Evolutionary conservation across 768 basidiomycete genomes (phyloP), one percentile per base, ranked within the genome.

Genomic region (Leucocoprinus leucothites): DNA sequence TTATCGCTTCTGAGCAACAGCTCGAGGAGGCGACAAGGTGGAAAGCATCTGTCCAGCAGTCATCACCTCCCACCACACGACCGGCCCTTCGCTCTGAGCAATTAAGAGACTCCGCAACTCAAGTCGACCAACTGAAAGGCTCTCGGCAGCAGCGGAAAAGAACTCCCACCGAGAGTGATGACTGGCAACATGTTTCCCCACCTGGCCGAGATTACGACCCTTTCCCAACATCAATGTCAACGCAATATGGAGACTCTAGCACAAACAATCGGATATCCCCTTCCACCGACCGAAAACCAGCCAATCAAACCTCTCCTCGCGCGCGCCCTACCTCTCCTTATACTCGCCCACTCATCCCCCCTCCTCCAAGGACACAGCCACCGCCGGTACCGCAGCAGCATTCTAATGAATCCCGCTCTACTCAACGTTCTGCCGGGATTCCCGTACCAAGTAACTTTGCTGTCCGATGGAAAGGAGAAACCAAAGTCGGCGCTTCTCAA

Each of bases 391-490:
- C 73, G 9, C 72, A 72, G 16, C 58, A 60, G n/a, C 58, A 60
- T 9, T 61, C 67, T 18, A 64, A 61, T 48, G 72, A 76, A 3
- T 45, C 63, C 9, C 73, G 76, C 31, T 54, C 66, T 35, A 48
- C 73, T 14, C 54, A 56, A 44, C 54, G 54, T 24, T 48, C 47
- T 7, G 53, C 53, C 14, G 54, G 54, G 21, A 56, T 48, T 11
- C 54, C 47, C 9, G 54, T 85, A 28, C 79, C 80, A 1, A 45
- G 63, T 7, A 72, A 71, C 36, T 80, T 77, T 71, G 64, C 79
- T 22, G 78, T 82, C 19, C 67, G 73, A 13, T 86, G 76, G 74
- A 83, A 80, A 63, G 76, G 73, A 25, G 75, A 76, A 26, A 66
- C 66, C 34, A 77, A 73, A 52, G 55, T 68, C n/a, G 53, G 64